Base-by-base conservation (phyloP, 2,329 filamentous ascomycete species). In the Westerdykella sp. region DNA sequence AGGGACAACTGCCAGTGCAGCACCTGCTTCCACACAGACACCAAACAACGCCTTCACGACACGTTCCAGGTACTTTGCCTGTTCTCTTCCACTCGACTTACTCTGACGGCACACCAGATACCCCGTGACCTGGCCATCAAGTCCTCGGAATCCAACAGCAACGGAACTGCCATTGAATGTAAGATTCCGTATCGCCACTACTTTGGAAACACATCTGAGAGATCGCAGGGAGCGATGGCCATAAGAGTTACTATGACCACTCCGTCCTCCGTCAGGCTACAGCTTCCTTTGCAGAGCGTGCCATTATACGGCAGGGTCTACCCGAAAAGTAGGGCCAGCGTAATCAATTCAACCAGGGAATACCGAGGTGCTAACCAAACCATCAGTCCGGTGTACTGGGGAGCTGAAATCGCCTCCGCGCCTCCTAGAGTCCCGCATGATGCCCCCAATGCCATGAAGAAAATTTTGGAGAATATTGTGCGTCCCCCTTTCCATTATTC, bases 1-100 rank as follows among this genome's bases (percentile, higher is more conserved):
- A 83, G 84, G 49, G 85, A 89, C 55, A 84, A 87, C 56, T 90
- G 85, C 57, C 82, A 80, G 45, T 90, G 85, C 59, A 55, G 65
- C 1, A 62, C 70, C 46, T 89, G 85, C 59, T 73, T 85, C 18
- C 83, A 88, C 62, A 77, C 78, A 44, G 77, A 81, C 47, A 90
- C 85, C 4, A 79, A 75, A 62, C 85, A 90, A 64, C 72, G 83
- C 21, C 76, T 78, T 40, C 73, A 85, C 43, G 76, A 87, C 55
- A 86, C 81, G 0, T 87, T 87, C 54, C 72, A 75, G 44, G 80
- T 85, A 61, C 52, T 32, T 49, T 39, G 39, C 48, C 49, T 21
- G 39, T n/a, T n/a, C 15, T 12, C n/a, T 14, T 9, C 39, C 12
- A 12, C 28, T 11, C 21, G 18, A 34, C 30, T 11, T 39, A 13